A percentile compares a stretch with the other conserved stretches of the same genome.
These are phyloP conservation scores for Austroboletus niveus DNA, from an alignment of 1,284 basidiomycete species.

Conservation along the genomic window DNA sequence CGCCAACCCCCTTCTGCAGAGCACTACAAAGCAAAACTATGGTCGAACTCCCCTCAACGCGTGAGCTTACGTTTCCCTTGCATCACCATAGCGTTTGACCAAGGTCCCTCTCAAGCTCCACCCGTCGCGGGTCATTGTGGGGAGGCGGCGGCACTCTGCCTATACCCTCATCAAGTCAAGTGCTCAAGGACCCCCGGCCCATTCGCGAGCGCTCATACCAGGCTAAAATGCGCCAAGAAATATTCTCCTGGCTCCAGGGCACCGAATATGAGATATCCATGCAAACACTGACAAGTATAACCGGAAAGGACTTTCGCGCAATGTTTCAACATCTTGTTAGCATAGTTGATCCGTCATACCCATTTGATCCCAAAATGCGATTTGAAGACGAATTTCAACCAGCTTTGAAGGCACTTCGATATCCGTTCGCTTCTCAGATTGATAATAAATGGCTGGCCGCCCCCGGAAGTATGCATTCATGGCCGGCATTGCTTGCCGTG, in stretches of 20 bases:
- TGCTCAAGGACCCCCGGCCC: constrained; percentile 68
- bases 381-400: constrained; percentile 83
- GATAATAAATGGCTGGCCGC: constrained; percentile 83
- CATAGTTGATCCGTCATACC: constrained; percentile 68
- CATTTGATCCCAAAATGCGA: constrained; percentile 52
- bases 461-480: constrained; percentile 80
- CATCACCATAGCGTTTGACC: constrained; percentile 1
- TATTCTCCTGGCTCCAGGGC: constrained; percentile 63
- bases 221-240: constrained; percentile 70
- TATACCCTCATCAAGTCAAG: constrained; percentile 48
- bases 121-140: constrained; percentile 69
- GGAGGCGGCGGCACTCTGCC: constrained; percentile 45
- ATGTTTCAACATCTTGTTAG: constrained; percentile 79
- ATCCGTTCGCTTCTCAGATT: constrained; percentile 72
- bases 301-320: constrained; percentile 76
- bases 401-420: constrained; percentile 70
- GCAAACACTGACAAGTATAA: constrained; percentile 69
- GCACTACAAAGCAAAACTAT: constrained; percentile 62
- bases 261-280: constrained; percentile 65
- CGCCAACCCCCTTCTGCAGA: constrained; percentile 63
- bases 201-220: constrained; percentile 73
- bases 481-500: constrained; percentile 80
- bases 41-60: constrained; percentile 74
- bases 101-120: constrained; percentile 42
- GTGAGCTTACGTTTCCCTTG: constrained; percentile 40